Evolutionary conservation across 2,329 filamentous ascomycete species (phyloP), one percentile per base, ranked within the genome.

Genomic region (Ilyonectria destructans): DNA sequence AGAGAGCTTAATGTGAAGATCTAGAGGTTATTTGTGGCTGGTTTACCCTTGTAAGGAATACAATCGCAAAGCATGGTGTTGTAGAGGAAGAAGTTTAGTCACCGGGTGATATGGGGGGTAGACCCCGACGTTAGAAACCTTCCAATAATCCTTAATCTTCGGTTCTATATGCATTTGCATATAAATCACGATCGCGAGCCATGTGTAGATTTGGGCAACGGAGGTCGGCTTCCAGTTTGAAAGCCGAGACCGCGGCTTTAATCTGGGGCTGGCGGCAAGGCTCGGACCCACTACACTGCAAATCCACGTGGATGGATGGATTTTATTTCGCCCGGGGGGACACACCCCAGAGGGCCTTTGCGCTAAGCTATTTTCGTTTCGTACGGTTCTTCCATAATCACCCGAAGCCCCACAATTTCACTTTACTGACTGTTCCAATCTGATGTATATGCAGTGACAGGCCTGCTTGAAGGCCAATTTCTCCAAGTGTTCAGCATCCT

Each of bases 1-100:
- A 74, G 54, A 72, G 74, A 63, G 73, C 71, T 62, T 23, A 59
- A 71, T 75, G 62, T 59, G 68, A 77, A 73, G 74, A 76, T 72
- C 69, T 57, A 45, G 62, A 66, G n/a, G 29, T 68, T 54, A 74
- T 75, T 62, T 29, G 52, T 46, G 55, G 21, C 37, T 77, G 67
- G 74, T 74, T 76, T 69, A 17, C 8, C 7, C 72, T 74, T 23
- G 21, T 23, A 23, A 23, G 21, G 21, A 23, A 23, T 23, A 23
- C 21, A 23, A 2, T 23, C 21, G 69, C 68, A 13, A 76, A 75
- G 54, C 74, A 77, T 56, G 67, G 70, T 33, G 35, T 37, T 37
- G 35, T 15, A 37, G 35, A 37, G 35, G 35, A 37, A 37, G 35
- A 37, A 37, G 35, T 37, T 37, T 37, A 37, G 35, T 45, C 31